phyloP scores from a whole-genome alignment of 768 basidiomycete genomes.

The Leccinum fibrillosum region DNA sequence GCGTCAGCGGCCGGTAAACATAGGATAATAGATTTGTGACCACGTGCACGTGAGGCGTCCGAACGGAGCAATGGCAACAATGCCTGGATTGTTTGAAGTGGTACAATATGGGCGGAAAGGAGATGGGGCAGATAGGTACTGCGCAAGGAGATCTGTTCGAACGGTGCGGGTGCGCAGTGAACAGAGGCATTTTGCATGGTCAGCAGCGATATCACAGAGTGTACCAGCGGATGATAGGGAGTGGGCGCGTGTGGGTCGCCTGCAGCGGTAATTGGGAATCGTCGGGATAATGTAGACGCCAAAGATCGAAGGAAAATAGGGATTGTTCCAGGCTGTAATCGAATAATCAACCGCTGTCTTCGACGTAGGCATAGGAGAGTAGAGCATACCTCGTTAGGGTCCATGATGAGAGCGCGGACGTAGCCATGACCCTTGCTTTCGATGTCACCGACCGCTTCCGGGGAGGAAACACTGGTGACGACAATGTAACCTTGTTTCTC shows the following conservation, averaged over 20 bases:
- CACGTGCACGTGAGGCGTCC: slow-evolving; percentile 52
- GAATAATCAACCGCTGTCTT: slow-evolving; percentile 5
- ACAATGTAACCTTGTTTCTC: slow-evolving; percentile 82
- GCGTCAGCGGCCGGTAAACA: slow-evolving; percentile 73
- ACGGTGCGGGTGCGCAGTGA: slow-evolving; percentile 48
- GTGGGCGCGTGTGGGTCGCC: slow-evolving; percentile 80
- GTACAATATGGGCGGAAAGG: slow-evolving; percentile 70
- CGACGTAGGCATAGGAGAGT: neutral
- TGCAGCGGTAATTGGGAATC: slow-evolving; percentile 72
- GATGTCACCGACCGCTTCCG: slow-evolving; percentile 60
- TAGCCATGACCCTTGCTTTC: slow-evolving; percentile 71
- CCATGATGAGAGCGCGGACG: slow-evolving; percentile 76
- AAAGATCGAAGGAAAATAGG: slow-evolving; percentile 79
- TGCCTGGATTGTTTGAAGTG: slow-evolving; percentile 72
- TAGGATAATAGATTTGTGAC: slow-evolving; percentile 51
- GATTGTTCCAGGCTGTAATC: slow-evolving; percentile 61
- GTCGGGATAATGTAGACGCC: slow-evolving; percentile 72
- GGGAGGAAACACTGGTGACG: slow-evolving; percentile 70
- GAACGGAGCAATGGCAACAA: slow-evolving; percentile 74
- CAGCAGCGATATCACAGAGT: slow-evolving; percentile 76
- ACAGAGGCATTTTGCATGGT: slow-evolving; percentile 45
- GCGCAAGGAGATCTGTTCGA: slow-evolving; percentile 67
- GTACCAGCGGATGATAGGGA: slow-evolving; percentile 64
- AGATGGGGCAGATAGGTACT: slow-evolving; percentile 68
- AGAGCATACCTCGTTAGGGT: slow-evolving; percentile 65